Evolutionary conservation across 495 filamentous ascomycete species (phyloP).

Genomic region (Friedmanniomyces endolithicus): DNA sequence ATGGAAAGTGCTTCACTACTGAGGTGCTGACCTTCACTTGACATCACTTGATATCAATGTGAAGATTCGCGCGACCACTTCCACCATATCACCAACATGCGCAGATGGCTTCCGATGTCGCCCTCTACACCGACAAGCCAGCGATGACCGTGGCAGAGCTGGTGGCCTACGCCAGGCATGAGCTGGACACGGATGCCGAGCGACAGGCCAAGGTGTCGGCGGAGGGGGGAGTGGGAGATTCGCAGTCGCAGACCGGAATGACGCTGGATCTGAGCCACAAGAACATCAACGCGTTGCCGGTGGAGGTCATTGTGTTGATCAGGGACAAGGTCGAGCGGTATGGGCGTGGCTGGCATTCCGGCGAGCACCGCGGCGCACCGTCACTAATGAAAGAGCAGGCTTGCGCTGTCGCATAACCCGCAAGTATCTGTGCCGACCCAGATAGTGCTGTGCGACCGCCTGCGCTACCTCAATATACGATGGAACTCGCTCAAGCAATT

Average conservation of each 20-base stretch:
- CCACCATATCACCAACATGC: slow-evolving; percentile 2
- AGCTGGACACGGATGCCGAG: slow-evolving; percentile 17
- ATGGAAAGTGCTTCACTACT: too few species aligned
- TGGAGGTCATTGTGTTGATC: slow-evolving; percentile 82
- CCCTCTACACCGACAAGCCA: background rate
- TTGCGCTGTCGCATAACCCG: slow-evolving; percentile 83
- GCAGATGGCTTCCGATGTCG: slow-evolving; percentile 13
- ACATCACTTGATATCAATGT: background rate
- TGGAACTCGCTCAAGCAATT: slow-evolving; percentile 81
- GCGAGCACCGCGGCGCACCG: background rate
- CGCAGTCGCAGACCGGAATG: slow-evolving; percentile 47
- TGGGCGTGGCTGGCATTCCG: slow-evolving; percentile 15
- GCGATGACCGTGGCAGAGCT: slow-evolving; percentile 15
- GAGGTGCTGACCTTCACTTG: background rate
- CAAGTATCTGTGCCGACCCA: slow-evolving; percentile 63
- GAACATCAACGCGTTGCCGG: slow-evolving; percentile 66
- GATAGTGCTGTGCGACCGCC: slow-evolving; percentile 72
- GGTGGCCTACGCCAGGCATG: slow-evolving; percentile 15
- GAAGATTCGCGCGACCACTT: background rate
- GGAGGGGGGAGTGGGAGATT: slow-evolving; percentile 8
- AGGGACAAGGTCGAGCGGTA: slow-evolving; percentile 88
- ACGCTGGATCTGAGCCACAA: slow-evolving; percentile 83
- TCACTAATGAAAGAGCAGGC: slow-evolving; percentile 37
- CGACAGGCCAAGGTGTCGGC: slow-evolving; percentile 14
- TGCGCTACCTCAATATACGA: slow-evolving; percentile 91